Base-by-base conservation (phyloP, 768 basidiomycete genomes). In the Leucocoprinus sp. region DNA sequence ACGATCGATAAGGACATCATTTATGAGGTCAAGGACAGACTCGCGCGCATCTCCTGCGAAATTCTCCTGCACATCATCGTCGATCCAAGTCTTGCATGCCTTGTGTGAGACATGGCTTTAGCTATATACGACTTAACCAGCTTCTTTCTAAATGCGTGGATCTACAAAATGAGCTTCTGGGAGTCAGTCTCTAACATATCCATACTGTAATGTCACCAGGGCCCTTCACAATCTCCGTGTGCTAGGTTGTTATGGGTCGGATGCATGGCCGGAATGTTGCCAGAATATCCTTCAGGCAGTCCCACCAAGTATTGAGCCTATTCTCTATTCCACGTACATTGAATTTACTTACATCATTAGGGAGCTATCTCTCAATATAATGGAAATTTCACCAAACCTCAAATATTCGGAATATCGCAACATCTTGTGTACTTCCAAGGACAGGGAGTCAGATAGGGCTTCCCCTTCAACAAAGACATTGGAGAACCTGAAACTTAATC, bases 31-130 rank as follows among this genome's bases (percentile, higher is more conserved):
- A 55, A 64, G 11, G 45, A 49, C 24, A 60, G 55, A 36, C 49
- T 67, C n/a, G 62, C 65, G 55, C 49, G 57, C 45, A 63, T 57
- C 17, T 68, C 67, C 6, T 71, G 65, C 64, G 67, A 66, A 44
- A 55, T 68, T 23, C 62, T 69, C 34, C 57, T 64, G 34, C 61
- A 60, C 40, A 69, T 69, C 37, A 55, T 56, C 40, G 54, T 56
- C 26, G 62, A 65, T 23, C 57, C 60, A 8, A 43, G 44, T 11
- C 69, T 71, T 44, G 67, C 66, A 31, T 57, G 41, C 33, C 55
- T 55, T 1, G 58, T 69, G 21, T 65, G 61, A 51, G 61, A 61
- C 37, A 31, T 71, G n/a, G 65, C 62, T 5, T 55, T 71, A 2
- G 54, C 67, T 37, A 62, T 63, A 7, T 67, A 57, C 60, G 9